phyloP scores from a whole-genome alignment of 768 basidiomycete genomes.

The Pleurotus djamor region DNA sequence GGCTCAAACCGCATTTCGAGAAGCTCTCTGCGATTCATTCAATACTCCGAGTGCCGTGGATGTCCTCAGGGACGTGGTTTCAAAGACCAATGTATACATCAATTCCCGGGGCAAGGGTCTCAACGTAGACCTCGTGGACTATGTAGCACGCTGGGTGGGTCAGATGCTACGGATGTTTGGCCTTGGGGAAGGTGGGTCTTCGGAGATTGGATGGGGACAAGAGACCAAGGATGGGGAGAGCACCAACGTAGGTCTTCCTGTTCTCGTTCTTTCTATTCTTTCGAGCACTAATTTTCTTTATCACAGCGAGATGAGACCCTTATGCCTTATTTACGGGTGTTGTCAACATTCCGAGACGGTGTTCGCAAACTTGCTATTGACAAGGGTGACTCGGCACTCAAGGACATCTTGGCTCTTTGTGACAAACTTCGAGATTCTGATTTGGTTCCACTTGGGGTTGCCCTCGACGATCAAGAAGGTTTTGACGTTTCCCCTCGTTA shows the following conservation, averaged over 20 bases:
- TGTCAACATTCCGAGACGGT: conserved; percentile 91
- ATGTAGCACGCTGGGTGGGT: conserved; percentile 66
- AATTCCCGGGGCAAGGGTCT: conserved; percentile 55
- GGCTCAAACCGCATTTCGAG: conserved; percentile 76
- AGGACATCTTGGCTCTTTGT: conserved; percentile 82
- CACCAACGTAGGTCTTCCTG: conserved; percentile 45
- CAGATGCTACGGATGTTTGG: conserved; percentile 79
- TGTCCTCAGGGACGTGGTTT: conserved; percentile 77
- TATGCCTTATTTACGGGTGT: conserved; percentile 83
- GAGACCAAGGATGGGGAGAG: conserved; percentile 40
- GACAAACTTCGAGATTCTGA: conserved; percentile 91
- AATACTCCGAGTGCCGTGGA: conserved; percentile 87
- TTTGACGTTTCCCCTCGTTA: conserved; percentile 11
- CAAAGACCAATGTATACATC: conserved; percentile 86
- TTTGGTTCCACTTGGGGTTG: conserved; percentile 91
- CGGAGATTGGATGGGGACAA: conserved; percentile 87
- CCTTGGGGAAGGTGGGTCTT: conserved; percentile 58
- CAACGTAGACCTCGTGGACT: conserved; percentile 63
- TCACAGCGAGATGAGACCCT: conserved; percentile 77
- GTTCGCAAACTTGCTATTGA: conserved; percentile 81
- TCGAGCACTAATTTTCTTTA: neutral
- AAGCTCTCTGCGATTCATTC: conserved; percentile 93
- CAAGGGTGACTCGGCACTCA: conserved; percentile 60
- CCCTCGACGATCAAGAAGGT: conserved; percentile 97
- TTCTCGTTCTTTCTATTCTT: conserved; percentile 5